A percentile compares a stretch with the other conserved stretches of the same genome.
Conservation (phyloP, 2,329 filamentous ascomycete genomes). For the Penicillium sp. region DNA sequence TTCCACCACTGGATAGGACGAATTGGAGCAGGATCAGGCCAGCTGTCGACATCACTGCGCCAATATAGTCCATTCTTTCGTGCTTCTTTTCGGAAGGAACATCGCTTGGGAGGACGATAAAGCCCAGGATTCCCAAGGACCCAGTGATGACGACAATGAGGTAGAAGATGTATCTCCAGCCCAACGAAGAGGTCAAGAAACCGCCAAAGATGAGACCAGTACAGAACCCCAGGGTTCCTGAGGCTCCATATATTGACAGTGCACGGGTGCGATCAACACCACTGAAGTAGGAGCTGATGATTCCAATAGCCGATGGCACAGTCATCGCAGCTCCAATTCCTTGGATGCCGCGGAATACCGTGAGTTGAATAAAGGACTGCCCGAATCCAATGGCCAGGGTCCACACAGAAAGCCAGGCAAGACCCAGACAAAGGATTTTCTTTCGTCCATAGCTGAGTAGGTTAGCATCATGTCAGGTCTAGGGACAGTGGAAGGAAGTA, state of each 20-base stretch:
- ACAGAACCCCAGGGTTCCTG: conserved; percentile 44
- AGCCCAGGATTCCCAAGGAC: conserved; percentile 31
- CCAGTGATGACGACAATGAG: conserved; percentile 38
- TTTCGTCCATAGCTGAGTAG: conserved; percentile 38
- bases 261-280: conserved; percentile 41
- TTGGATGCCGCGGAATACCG: conserved; percentile 46
- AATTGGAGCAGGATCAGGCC: conserved; percentile 49
- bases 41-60: conserved; percentile 44
- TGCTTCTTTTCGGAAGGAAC: conserved; percentile 32
- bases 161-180: conserved; percentile 44
- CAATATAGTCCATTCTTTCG: conserved; percentile 44
- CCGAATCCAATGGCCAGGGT: conserved; percentile 43
- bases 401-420: conserved; percentile 39
- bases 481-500: background rate
- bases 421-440: conserved; percentile 41
- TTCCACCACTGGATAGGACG: conserved; percentile 47
- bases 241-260: conserved; percentile 43
- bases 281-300: conserved; percentile 47
- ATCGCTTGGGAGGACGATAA: conserved; percentile 42
- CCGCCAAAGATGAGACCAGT: conserved; percentile 43
- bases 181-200: conserved; percentile 41
- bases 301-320: conserved; percentile 49
- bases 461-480: conserved; percentile 3
- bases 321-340: conserved; percentile 51
- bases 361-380: conserved; percentile 43